phyloP scores from a whole-genome alignment of 345 rosid genomes.

The Brassica rapa region DNA sequence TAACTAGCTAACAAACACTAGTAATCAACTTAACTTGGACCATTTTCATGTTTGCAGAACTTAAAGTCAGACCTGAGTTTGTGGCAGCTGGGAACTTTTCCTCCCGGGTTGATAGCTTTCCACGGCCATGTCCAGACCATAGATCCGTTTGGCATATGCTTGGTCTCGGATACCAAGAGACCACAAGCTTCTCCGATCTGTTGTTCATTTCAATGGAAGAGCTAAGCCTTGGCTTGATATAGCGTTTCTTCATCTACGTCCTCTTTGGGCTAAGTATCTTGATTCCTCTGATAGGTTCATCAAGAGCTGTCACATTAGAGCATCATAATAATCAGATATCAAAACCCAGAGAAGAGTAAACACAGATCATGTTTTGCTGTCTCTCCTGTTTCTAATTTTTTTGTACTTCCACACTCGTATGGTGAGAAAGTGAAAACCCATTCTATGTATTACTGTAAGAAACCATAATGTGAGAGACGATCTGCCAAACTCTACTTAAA shows the following conservation, averaged over 20 bases:
- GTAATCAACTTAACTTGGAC: not conserved
- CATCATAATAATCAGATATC: slow-evolving; percentile 45
- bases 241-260: slow-evolving; percentile 78
- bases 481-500: slow-evolving; percentile 41
- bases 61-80: slow-evolving; percentile 88
- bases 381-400: slow-evolving; percentile 30
- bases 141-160: slow-evolving; percentile 98
- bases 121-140: slow-evolving; percentile 80
- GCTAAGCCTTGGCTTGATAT: slow-evolving; percentile 99
- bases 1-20: not conserved
- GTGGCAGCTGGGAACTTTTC: slow-evolving; percentile 96
- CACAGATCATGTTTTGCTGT: slow-evolving; percentile 32
- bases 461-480: slow-evolving; percentile 21
- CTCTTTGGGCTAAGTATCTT: slow-evolving; percentile 81
- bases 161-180: slow-evolving; percentile 94
- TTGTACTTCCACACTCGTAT: slow-evolving; percentile 34
- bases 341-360: slow-evolving; percentile 24
- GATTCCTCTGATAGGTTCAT: slow-evolving; percentile 87
- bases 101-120: slow-evolving; percentile 92
- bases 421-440: slow-evolving; percentile 25
- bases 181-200: slow-evolving; percentile 62
- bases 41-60: slow-evolving; percentile 58
- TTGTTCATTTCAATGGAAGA: slow-evolving; percentile 92
- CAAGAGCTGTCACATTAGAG: slow-evolving; percentile 72
- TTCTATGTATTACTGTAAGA: slow-evolving; percentile 38